Evolutionary conservation across 108 stramenopile species (phyloP).

Genomic region (Cafeteria roenbergensis): DNA sequence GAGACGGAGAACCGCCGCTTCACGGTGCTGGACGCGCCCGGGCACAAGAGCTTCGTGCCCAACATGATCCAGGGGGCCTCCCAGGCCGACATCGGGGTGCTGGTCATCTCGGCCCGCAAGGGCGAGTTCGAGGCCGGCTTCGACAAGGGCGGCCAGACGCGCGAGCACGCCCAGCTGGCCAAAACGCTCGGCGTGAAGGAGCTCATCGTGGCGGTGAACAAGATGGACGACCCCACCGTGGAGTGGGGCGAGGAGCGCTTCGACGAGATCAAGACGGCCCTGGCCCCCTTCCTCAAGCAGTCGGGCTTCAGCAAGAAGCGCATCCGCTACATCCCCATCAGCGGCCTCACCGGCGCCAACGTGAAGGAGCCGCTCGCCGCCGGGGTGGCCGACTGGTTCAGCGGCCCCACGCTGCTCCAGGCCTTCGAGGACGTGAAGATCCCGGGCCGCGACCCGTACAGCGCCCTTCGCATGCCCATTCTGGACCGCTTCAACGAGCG

Average conservation of each 20-base stretch:
- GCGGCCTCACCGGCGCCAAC: conserved; percentile 84
- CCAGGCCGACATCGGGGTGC: conserved; percentile 90
- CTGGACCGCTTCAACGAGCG: conserved; percentile 89
- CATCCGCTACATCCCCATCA: conserved; percentile 94
- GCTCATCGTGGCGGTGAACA: conserved; percentile 94
- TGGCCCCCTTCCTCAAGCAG: conserved; percentile 82
- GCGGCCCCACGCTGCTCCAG: conserved; percentile 63
- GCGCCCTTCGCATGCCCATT: conserved; percentile 79
- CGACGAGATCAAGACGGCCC: conserved; percentile 82
- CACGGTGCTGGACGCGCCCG: conserved; percentile 98
- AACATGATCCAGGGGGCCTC: conserved; percentile 97
- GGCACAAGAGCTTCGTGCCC: conserved; percentile 98
- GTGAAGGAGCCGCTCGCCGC: conserved; percentile 76
- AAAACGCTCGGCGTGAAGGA: conserved; percentile 90
- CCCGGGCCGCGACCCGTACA: conserved; percentile 57
- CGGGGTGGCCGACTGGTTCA: conserved; percentile 65
- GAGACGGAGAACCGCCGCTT: conserved; percentile 80
- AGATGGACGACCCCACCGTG: conserved; percentile 99
- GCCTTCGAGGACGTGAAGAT: conserved; percentile 72
- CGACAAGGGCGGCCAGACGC: conserved; percentile 92
- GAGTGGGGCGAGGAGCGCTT: conserved; percentile 78
- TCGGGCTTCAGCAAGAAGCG: conserved; percentile 94
- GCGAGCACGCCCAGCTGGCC: conserved; percentile 96
- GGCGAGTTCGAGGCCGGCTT: conserved; percentile 98
- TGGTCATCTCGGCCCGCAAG: conserved; percentile 94